Conservation (phyloP, 192 early-diverging fungal species). For the Entomortierella beljakovae region DNA sequence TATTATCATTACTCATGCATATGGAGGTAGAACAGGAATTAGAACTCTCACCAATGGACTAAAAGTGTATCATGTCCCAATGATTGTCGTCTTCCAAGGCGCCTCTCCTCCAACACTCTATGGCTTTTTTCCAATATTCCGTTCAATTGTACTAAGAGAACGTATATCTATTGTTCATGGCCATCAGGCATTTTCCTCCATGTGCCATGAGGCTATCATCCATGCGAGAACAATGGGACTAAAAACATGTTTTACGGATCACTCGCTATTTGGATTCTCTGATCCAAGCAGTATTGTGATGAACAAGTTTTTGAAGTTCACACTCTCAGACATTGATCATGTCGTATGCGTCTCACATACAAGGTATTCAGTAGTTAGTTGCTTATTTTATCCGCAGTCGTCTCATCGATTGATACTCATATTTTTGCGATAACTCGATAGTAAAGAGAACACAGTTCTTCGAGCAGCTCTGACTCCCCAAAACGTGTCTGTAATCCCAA, state of each 20-base stretch:
- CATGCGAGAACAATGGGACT: constrained; percentile 97
- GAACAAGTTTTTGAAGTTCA: constrained; percentile 98
- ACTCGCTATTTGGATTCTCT: constrained; percentile 97
- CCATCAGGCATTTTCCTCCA: constrained; percentile 93
- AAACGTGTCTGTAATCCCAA: constrained; percentile 96
- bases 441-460: constrained; percentile 99
- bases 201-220: constrained; percentile 96
- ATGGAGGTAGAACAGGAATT: constrained; percentile 84
- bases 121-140: constrained; percentile 91
- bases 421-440: constrained; percentile 26
- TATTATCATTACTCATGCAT: constrained; percentile 93
- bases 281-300: constrained; percentile 92
- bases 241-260: constrained; percentile 95
- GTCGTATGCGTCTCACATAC: constrained; percentile 99
- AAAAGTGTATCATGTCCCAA: constrained; percentile 96
- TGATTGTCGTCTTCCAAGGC: constrained; percentile 84
- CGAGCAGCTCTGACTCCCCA: constrained; percentile 90
- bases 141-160: constrained; percentile 92
- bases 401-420: too few species aligned
- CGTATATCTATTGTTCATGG: constrained; percentile 96
- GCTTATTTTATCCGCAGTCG: too few species aligned
- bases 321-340: constrained; percentile 95
- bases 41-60: constrained; percentile 92
- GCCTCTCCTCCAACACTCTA: constrained; percentile 93
- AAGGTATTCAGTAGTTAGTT: constrained; percentile 67